Evolutionary conservation across 345 rosid species (phyloP).

Genomic region (Citrus sp.): DNA sequence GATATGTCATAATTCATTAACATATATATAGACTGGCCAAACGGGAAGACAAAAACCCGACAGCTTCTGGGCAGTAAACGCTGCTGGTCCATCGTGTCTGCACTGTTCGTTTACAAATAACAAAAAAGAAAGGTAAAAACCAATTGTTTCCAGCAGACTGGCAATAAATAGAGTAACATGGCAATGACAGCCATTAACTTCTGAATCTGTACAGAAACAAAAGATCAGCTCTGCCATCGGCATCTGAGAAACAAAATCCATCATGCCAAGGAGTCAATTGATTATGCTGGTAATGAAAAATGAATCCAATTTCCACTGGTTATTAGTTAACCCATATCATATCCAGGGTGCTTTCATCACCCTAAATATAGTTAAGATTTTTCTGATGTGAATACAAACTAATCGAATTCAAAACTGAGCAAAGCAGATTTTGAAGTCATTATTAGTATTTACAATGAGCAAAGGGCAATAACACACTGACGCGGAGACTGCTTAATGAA

Average conservation of each 20-base stretch:
- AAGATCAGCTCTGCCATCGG: not conserved
- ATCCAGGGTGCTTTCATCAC: not conserved
- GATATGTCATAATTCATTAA: not conserved
- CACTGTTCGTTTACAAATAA: not conserved
- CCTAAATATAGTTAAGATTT: not conserved
- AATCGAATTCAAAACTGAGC: not conserved
- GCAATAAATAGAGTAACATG: not conserved
- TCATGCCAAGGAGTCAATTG: not conserved
- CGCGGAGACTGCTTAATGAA: not conserved
- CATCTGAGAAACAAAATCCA: not conserved
- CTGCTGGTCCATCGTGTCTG: not conserved
- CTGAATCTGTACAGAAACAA: not conserved
- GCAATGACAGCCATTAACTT: not conserved
- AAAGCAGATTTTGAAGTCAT: not conserved
- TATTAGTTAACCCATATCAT: not conserved
- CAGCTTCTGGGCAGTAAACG: no score
- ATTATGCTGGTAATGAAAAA: not conserved
- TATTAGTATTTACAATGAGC: conserved; percentile 5
- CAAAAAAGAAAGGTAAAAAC: not conserved
- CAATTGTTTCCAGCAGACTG: not conserved
- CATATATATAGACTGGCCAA: not conserved
- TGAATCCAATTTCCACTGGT: not conserved
- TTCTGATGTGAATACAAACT: not conserved
- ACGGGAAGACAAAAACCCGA: not conserved
- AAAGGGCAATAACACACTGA: not conserved